Conservation (phyloP, 2,329 filamentous ascomycete genomes). For the Stemphylium beticola region DNA sequence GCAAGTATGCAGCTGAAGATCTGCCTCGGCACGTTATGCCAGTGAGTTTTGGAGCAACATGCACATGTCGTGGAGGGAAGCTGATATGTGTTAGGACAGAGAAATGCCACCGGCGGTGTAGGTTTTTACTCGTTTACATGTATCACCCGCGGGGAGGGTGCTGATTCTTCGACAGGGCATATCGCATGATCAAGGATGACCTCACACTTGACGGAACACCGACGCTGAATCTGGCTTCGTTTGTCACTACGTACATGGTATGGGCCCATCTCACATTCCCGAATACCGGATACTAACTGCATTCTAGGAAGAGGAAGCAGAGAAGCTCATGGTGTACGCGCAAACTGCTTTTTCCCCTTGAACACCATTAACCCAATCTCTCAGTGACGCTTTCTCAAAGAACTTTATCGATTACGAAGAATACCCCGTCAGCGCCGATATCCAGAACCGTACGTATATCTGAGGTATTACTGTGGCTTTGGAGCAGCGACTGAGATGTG, state of each 20-base stretch:
- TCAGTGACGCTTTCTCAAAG: conserved; percentile 79
- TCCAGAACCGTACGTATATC: conserved; percentile 81
- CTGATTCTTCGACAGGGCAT: conserved; percentile 60
- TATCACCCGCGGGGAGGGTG: neutral
- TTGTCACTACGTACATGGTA: conserved; percentile 96
- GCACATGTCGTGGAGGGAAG: neutral
- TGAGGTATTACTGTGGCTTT: conserved; percentile 74
- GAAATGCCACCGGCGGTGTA: conserved; percentile 87
- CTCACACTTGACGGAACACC: conserved; percentile 80
- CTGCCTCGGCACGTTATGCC: conserved; percentile 87
- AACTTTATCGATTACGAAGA: conserved; percentile 73
- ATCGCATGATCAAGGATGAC: conserved; percentile 91
- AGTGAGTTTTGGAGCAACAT: conserved; percentile 55
- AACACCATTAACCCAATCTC: conserved; percentile 6
- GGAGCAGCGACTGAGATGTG: conserved; percentile 39
- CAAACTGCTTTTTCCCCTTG: conserved; percentile 40
- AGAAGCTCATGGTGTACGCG: conserved; percentile 84
- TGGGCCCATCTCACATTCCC: conserved; percentile 34
- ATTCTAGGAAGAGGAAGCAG: conserved; percentile 83
- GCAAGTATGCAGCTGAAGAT: conserved; percentile 79
- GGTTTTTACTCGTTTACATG: conserved; percentile 1
- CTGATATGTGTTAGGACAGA: conserved; percentile 25
- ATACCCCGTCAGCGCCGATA: conserved; percentile 58
- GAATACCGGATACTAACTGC: neutral
- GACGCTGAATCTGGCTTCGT: conserved; percentile 75